Evolutionary conservation across 345 rosid genomes (phyloP), one percentile per base, ranked within the genome.

Genomic region (Firmiana major): DNA sequence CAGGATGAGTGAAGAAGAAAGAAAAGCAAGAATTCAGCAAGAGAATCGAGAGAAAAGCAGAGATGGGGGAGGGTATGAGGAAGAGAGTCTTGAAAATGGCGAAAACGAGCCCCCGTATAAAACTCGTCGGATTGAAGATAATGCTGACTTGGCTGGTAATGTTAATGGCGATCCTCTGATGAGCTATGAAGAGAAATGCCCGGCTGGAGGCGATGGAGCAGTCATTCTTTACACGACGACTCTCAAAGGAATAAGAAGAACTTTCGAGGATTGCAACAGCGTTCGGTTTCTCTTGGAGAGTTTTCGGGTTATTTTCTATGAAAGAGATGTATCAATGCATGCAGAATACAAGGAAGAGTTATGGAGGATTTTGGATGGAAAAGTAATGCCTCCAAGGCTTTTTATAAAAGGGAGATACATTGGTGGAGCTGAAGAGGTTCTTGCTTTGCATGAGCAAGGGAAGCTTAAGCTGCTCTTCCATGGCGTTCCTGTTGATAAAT

Each of bases 301-400:
- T 73, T 96, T 93, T 36, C 82, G 82, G 31, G 88, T 92, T 7
- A 36, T 51, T 24, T 96, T 84, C 82, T 80, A 60, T 43, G 98
- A 93, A 87, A 84, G 97, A 49, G 98, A 96, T 75, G 86, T 96
- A 26, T 91, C 99, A 2, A 90, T 96, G 91, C 93, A 96, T 66
- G 22, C 76, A 36, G 86, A 84, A 40, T 96, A 86, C 75, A 91
- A 83, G 63, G 98, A 93, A 55, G 98, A 93, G 80, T 77, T 93
- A 22, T 86, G 92, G 86, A 83, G 75, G 28, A 43, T 88, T 8
- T 19, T 88, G 72, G 93, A 81, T 15, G 82, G 84, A 8, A 90
- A 83, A 70, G 82, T 84, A 60, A 78, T 88, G 58, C 99, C 96
- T 17, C 99, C 98, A 15, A 84, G 86, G 87, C 89, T 92, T 55